Conservation (phyloP, 2,329 filamentous ascomycete genomes). For the Pyricularia sp. region DNA sequence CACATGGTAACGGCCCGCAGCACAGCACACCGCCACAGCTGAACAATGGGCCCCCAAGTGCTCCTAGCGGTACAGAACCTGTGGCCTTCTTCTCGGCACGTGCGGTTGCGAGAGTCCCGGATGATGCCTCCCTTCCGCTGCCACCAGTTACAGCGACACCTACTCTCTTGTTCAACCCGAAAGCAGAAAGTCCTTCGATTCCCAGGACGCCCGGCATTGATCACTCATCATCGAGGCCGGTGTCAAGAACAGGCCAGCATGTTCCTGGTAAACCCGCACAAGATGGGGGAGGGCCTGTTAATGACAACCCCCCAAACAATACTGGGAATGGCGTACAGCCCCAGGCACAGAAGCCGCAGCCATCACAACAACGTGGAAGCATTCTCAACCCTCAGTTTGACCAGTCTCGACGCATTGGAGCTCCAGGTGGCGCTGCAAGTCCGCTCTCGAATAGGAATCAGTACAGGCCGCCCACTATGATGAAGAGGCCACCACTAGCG, state of each 20-base stretch:
- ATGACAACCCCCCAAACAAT: constrained; percentile 2
- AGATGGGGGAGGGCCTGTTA: constrained; percentile 14
- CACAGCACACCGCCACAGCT: constrained; percentile 16
- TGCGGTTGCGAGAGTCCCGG: constrained; percentile 48
- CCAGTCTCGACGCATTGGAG: constrained; percentile 47
- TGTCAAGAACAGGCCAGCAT: constrained; percentile 49
- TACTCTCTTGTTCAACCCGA: constrained; percentile 59
- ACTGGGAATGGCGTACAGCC: constrained; percentile 4
- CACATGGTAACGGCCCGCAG: neutral
- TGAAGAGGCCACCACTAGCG: constrained; percentile 42
- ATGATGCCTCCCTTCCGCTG: constrained; percentile 31
- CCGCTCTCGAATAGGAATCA: constrained; percentile 48
- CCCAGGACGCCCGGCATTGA: constrained; percentile 83
- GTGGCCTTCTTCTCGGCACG: constrained; percentile 64
- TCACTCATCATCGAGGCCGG: constrained; percentile 65
- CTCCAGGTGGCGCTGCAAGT: constrained; percentile 42
- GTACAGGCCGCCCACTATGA: constrained; percentile 51
- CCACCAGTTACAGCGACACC: constrained; percentile 29
- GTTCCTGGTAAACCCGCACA: constrained; percentile 26
- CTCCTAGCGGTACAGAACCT: constrained; percentile 23
- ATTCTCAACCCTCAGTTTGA: constrained; percentile 45
- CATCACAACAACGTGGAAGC: constrained; percentile 21
- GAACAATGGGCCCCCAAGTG: constrained; percentile 9
- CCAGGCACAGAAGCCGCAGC: neutral
- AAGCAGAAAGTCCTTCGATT: constrained; percentile 73